Conservation (phyloP, 305 asterid species). For the Andrographis paniculata region DNA sequence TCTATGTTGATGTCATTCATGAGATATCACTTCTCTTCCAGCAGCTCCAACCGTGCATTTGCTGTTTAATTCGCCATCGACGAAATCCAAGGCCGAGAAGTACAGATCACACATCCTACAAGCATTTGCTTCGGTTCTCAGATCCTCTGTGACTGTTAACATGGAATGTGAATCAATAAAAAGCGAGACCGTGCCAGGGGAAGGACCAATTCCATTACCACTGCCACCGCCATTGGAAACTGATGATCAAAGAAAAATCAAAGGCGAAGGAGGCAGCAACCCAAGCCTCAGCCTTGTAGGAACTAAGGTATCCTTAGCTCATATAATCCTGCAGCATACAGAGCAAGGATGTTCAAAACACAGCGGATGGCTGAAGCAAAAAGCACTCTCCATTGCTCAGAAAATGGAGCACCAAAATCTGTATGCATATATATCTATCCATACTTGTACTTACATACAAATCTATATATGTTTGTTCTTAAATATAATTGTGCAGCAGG, state of each 20-base stretch:
- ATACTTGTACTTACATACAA: too few relatives aligned
- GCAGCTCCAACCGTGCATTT: conserved; percentile 71
- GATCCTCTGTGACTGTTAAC: conserved; percentile 49
- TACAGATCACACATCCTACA: conserved; percentile 44
- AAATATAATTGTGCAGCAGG: conserved; percentile 18
- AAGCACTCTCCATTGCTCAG: conserved; percentile 91
- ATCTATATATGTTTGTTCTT: too few relatives aligned
- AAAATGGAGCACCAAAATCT: conserved; percentile 94
- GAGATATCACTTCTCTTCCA: background rate
- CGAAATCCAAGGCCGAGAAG: conserved; percentile 57
- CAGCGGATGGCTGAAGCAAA: conserved; percentile 81
- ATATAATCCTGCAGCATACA: conserved; percentile 74
- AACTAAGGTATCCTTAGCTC: conserved; percentile 89
- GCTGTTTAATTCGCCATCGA: conserved; percentile 44
- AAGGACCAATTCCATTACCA: conserved; percentile 7
- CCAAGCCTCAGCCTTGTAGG: conserved; percentile 77
- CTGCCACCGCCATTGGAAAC: conserved; percentile 12
- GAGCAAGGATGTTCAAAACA: conserved; percentile 66
- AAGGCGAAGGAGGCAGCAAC: conserved; percentile 35
- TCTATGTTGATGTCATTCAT: background rate
- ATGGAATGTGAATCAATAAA: conserved; percentile 41
- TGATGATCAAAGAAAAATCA: conserved; percentile 18
- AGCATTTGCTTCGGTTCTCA: conserved; percentile 62
- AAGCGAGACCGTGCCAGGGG: conserved; percentile 24
- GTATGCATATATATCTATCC: conserved; percentile 31